Percentiles rank a stretch among this genome's conserved stretches.
phyloP scores from a whole-genome alignment of 352 stramenopile genomes.

The Globisporangium megalacanthum region DNA sequence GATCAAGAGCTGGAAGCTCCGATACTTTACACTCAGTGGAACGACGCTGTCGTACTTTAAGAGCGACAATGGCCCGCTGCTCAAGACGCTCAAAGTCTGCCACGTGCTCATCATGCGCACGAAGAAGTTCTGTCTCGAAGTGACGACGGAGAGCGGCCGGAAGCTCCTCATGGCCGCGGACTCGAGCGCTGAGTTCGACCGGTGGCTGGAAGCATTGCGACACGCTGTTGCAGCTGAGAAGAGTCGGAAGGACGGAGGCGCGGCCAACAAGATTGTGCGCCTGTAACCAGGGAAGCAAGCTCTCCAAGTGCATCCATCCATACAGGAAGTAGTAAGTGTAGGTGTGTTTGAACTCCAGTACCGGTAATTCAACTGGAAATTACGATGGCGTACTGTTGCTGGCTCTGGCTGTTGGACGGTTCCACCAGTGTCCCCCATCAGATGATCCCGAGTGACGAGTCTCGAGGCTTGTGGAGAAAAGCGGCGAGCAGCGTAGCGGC shows the following conservation, averaged over 20 bases:
- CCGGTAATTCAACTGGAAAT: too few species aligned
- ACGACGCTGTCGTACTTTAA: constrained; percentile 82
- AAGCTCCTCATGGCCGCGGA: constrained; percentile 74
- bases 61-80: constrained; percentile 64
- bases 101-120: constrained; percentile 60
- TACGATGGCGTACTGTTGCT: too few species aligned
- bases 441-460: constrained; percentile 6
- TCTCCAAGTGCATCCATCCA: background rate
- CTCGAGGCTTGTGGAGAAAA: background rate
- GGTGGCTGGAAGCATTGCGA: constrained; percentile 61
- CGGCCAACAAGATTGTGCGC: constrained; percentile 8
- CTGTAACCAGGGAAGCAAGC: constrained; percentile 7
- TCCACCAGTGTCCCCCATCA: too few species aligned
- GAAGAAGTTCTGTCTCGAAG: constrained; percentile 70
- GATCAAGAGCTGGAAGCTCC: constrained; percentile 80
- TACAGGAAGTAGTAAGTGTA: too few species aligned
- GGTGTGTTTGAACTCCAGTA: too few species aligned
- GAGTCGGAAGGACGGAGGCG: constrained; percentile 3
- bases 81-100: constrained; percentile 62
- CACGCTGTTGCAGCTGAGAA: constrained; percentile 40
- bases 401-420: too few species aligned
- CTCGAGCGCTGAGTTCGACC: constrained; percentile 51
- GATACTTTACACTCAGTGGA: constrained; percentile 76
- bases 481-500: background rate
- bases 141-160: constrained; percentile 66